Percentiles rank a stretch among this genome's conserved stretches.
Conservation (phyloP, 75 land plant species). For the Cunninghamia lanceolata region DNA sequence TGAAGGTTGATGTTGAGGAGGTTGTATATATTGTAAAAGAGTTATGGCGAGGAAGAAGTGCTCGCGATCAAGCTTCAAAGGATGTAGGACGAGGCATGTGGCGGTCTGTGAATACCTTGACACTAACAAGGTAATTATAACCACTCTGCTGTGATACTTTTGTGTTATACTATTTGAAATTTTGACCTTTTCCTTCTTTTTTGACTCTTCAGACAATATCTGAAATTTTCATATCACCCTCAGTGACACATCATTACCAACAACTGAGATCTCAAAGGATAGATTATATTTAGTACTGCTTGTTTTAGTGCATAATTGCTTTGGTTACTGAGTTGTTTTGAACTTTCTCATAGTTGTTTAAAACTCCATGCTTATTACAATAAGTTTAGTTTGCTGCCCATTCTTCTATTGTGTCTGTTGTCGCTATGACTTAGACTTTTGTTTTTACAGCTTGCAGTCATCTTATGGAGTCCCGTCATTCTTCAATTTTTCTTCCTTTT, state of each 20-base stretch:
- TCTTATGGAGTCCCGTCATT: not conserved
- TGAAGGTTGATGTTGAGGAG: conserved; percentile 93
- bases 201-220: not conserved
- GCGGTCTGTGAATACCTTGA: conserved; percentile 91
- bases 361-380: not conserved
- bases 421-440: not conserved
- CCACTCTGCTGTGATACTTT: not conserved
- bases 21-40: conserved; percentile 86
- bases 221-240: not conserved
- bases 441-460: not conserved
- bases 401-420: not conserved
- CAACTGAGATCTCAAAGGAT: not conserved
- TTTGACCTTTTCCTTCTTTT: not conserved
- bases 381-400: not conserved
- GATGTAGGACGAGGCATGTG: conserved; percentile 95
- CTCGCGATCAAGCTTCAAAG: conserved; percentile 61
- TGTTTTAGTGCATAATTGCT: conserved; percentile 1
- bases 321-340: not conserved
- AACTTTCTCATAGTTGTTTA: not conserved
- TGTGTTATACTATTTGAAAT: not conserved
- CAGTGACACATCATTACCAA: not conserved
- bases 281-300: not conserved
- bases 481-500: too few relatives aligned
- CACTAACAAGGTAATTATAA: conserved; percentile 74
- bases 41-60: conserved; percentile 97